Evolutionary conservation across 2,329 filamentous ascomycete species (phyloP).

Genomic region (Trichoderma pleuroti): DNA sequence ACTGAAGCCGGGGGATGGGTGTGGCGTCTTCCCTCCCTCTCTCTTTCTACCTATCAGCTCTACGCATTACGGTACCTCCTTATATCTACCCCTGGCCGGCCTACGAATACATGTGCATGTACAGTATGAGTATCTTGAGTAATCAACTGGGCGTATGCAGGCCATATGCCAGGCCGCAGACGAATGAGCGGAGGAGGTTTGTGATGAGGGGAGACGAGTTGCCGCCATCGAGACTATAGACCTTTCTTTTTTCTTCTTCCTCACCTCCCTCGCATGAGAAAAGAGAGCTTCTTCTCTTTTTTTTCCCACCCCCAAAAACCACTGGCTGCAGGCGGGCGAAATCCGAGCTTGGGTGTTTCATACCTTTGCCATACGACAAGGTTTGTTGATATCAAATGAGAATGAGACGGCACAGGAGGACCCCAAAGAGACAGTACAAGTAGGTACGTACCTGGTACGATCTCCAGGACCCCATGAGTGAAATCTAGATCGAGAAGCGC

Average conservation of each 20-base stretch:
- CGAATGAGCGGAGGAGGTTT: neutral
- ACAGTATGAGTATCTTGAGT: neutral
- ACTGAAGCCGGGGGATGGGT: neutral
- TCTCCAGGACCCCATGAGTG: neutral
- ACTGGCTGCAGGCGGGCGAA: neutral
- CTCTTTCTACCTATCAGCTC: neutral
- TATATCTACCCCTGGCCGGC: neutral
- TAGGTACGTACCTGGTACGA: neutral
- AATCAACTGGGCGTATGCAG: neutral
- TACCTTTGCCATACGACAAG: neutral
- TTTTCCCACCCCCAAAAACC: neutral
- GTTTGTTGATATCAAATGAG: neutral
- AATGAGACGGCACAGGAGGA: neutral
- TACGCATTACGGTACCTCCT: neutral
- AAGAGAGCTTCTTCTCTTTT: neutral
- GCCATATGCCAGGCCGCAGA: neutral
- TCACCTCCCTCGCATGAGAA: neutral
- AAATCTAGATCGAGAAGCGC: neutral
- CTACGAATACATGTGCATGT: neutral
- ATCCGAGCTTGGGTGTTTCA: neutral
- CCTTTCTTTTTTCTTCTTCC: neutral
- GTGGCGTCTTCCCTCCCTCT: neutral
- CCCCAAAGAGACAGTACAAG: neutral
- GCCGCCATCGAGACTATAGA: neutral
- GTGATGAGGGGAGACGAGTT: neutral